A percentile compares a stretch with the other conserved stretches of the same genome.
phyloP scores from a whole-genome alignment of 805 yeast genomes.

The Zygoascus biomembranicola region DNA sequence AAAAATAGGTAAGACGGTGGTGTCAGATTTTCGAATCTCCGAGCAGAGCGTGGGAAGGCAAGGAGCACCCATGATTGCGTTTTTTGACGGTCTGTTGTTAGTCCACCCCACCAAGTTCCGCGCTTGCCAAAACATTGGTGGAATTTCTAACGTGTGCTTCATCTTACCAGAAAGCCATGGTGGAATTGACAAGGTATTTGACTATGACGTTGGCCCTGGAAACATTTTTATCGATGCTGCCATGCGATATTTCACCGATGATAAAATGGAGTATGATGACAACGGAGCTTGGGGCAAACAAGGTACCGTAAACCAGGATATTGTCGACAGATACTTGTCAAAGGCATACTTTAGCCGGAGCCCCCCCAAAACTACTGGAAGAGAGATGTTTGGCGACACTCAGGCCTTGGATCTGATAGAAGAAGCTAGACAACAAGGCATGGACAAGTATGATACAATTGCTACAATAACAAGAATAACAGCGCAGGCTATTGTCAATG shows the following conservation, averaged over 20 bases:
- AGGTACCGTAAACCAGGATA: slow-evolving; percentile 19
- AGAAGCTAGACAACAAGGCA: slow-evolving; percentile 11
- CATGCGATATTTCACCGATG: slow-evolving; percentile 21
- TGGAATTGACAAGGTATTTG: slow-evolving; percentile 21
- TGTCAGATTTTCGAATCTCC: slow-evolving; percentile 21
- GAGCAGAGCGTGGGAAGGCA: slow-evolving; percentile 25
- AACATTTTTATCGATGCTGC: slow-evolving; percentile 26
- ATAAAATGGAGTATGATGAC: slow-evolving; percentile 18
- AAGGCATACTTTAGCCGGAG: slow-evolving; percentile 16
- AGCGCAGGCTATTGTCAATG: slow-evolving; percentile 21
- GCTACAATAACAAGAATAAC: slow-evolving; percentile 26
- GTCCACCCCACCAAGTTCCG: slow-evolving; percentile 19
- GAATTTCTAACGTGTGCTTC: slow-evolving; percentile 24
- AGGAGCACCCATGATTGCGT: slow-evolving; percentile 26
- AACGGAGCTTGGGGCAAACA: slow-evolving; percentile 22
- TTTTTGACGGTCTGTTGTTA: slow-evolving; percentile 22
- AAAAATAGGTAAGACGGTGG: slow-evolving; percentile 18
- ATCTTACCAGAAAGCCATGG: slow-evolving; percentile 20
- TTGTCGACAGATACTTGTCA: slow-evolving; percentile 19
- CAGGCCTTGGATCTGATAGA: slow-evolving; percentile 15
- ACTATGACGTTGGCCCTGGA: slow-evolving; percentile 26
- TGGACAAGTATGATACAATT: slow-evolving; percentile 17
- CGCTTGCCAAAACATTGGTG: slow-evolving; percentile 25
- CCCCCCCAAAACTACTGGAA: slow-evolving; percentile 26
- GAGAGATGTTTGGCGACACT: slow-evolving; percentile 24